These are phyloP conservation scores for Amanita subjunquillea DNA, from an alignment of 768 basidiomycete genomes.

Conservation along the genomic window DNA sequence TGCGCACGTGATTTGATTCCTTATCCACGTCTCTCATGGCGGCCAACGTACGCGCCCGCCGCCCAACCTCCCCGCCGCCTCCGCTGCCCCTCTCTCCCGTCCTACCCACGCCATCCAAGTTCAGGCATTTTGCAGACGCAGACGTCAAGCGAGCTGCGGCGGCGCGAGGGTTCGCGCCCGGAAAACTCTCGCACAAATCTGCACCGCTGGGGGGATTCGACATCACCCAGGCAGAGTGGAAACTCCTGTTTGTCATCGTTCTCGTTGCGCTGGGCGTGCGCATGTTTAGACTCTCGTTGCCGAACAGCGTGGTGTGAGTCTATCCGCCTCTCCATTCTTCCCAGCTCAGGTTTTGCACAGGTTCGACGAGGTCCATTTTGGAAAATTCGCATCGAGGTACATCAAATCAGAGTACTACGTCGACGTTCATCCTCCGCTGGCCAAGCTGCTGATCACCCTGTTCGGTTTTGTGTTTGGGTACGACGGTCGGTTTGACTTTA, in stretches of 20 bases:
- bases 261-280: slow-evolving; percentile 74
- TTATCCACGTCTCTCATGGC: slow-evolving; percentile 19
- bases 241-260: slow-evolving; percentile 54
- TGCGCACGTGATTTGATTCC: slow-evolving; percentile 13
- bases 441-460: slow-evolving; percentile 90
- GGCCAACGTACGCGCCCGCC: slow-evolving; percentile 52
- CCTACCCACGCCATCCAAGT: slow-evolving; percentile 33
- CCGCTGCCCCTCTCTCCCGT: slow-evolving; percentile 22
- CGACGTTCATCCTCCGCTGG: slow-evolving; percentile 96
- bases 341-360: slow-evolving; percentile 25
- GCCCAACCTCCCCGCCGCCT: slow-evolving; percentile 57
- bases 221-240: slow-evolving; percentile 66
- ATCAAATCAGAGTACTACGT: slow-evolving; percentile 87
- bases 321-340: neutral
- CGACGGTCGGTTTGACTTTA: slow-evolving; percentile 92
- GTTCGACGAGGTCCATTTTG: slow-evolving; percentile 98
- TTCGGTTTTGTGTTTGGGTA: slow-evolving; percentile 83
- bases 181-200: slow-evolving; percentile 24
- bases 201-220: slow-evolving; percentile 52
- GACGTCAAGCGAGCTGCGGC: slow-evolving; percentile 64
- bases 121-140: slow-evolving; percentile 60
- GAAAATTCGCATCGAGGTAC: slow-evolving; percentile 92
- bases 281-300: slow-evolving; percentile 75
- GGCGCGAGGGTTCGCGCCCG: slow-evolving; percentile 50
- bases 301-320: slow-evolving; percentile 86